Evolutionary conservation across 306 rosid genomes (phyloP).

Genomic region (Pterocarpus santalinus): DNA sequence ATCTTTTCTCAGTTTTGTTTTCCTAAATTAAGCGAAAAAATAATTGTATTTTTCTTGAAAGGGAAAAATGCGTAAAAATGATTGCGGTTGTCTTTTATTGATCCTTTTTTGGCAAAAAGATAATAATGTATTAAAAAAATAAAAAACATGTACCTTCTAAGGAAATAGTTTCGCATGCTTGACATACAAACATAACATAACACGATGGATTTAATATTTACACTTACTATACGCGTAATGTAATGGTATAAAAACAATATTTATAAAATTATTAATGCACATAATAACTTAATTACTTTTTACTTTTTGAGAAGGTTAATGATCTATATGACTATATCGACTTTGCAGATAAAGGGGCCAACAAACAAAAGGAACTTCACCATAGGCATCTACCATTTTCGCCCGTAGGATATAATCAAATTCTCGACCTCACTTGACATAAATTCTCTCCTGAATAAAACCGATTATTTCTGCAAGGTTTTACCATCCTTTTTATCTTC

Average conservation of each 20-base stretch:
- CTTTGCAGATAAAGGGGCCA: conserved; percentile 19
- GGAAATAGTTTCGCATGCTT: conserved; percentile 12
- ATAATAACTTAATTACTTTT: neutral
- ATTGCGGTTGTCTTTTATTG: neutral
- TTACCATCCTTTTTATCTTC: neutral
- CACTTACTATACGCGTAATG: neutral
- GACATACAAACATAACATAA: neutral
- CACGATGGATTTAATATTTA: neutral
- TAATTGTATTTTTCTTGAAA: neutral
- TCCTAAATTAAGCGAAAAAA: neutral
- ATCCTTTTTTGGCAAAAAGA: neutral
- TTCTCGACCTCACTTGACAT: neutral
- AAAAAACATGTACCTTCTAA: neutral
- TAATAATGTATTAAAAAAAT: neutral
- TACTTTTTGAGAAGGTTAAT: conserved; percentile 11
- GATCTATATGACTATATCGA: conserved; percentile 16
- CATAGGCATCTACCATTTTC: conserved; percentile 34
- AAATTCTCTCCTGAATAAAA: neutral
- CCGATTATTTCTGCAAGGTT: neutral
- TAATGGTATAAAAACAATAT: neutral
- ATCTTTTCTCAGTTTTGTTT: neutral
- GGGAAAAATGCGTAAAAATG: conserved; percentile 10
- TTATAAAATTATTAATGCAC: conserved; percentile 2
- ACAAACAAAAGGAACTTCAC: conserved; percentile 7
- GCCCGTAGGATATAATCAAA: conserved; percentile 7